phyloP scores from a whole-genome alignment of 345 rosid genomes.

The Heritiera fomes region DNA sequence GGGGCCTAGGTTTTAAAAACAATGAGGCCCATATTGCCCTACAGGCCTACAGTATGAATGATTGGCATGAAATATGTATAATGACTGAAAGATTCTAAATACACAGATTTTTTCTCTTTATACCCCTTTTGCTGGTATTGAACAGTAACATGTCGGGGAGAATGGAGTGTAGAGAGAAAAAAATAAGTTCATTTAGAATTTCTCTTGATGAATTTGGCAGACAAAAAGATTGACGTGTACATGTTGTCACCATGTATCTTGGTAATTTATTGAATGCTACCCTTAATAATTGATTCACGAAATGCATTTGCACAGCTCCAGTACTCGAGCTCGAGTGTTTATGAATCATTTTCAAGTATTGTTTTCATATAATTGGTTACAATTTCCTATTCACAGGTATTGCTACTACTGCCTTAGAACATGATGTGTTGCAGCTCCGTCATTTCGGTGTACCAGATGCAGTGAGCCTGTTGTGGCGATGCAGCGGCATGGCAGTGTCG shows the following conservation, averaged over 20 bases:
- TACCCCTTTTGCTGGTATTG: no score
- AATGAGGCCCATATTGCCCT: background rate
- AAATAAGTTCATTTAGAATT: no score
- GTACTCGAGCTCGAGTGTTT: conserved; percentile 5
- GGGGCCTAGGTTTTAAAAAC: conserved; percentile 5
- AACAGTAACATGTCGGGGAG: no score
- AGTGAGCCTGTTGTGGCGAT: conserved; percentile 81
- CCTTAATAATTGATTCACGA: background rate
- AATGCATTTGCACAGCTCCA: background rate
- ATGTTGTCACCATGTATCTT: background rate
- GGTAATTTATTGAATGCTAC: background rate
- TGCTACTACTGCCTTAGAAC: conserved; percentile 92
- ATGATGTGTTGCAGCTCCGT: conserved; percentile 71
- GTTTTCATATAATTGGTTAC: background rate
- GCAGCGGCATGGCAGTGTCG: conserved; percentile 61
- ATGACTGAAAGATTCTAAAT: background rate
- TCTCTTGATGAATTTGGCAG: background rate
- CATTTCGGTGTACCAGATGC: conserved; percentile 78
- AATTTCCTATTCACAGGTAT: conserved; percentile 59
- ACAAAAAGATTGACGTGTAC: background rate
- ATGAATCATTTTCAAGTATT: conserved; percentile 1
- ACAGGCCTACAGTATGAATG: background rate
- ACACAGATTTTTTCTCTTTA: no score
- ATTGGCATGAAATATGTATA: conserved; percentile 18
- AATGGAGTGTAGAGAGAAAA: no score